Conservation (phyloP, 805 yeast species). For the Alloascoidea hylecoeti region DNA sequence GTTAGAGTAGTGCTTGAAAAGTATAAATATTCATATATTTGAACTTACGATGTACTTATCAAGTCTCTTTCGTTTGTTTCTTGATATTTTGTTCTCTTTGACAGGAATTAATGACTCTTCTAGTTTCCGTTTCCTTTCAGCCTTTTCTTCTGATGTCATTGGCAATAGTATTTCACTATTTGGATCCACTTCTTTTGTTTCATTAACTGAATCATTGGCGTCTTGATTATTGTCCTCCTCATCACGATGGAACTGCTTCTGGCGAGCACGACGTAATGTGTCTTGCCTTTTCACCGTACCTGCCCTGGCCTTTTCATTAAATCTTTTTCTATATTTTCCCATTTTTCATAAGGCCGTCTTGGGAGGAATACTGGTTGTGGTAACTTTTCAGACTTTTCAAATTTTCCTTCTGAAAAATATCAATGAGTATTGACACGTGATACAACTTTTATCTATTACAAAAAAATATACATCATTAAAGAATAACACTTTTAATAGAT, state of each 20-base stretch:
- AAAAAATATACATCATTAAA: background rate
- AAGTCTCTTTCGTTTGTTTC: conserved; percentile 59
- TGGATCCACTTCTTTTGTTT: conserved; percentile 27
- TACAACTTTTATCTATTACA: background rate
- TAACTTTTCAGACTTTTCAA: no score
- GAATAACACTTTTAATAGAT: background rate
- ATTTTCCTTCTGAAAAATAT: no score
- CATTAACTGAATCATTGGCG: conserved; percentile 6
- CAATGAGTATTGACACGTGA: background rate
- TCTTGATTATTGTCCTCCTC: conserved; percentile 9
- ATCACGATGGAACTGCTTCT: conserved; percentile 49
- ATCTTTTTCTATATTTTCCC: conserved; percentile 75
- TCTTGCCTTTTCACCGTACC: conserved; percentile 76
- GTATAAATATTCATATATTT: background rate
- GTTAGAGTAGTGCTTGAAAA: background rate
- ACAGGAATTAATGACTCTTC: conserved; percentile 43
- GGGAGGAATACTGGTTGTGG: background rate
- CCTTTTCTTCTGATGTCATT: conserved; percentile 46
- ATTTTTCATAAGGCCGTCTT: conserved; percentile 25
- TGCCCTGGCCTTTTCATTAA: conserved; percentile 74
- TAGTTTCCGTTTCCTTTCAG: conserved; percentile 48
- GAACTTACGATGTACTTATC: conserved; percentile 61
- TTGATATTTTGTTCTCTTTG: conserved; percentile 53
- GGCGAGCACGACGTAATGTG: conserved; percentile 49
- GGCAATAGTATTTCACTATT: conserved; percentile 54